Evolutionary conservation across 495 filamentous ascomycete species (phyloP), one percentile per base, ranked within the genome.

Genomic region (Penicillium lividum): DNA sequence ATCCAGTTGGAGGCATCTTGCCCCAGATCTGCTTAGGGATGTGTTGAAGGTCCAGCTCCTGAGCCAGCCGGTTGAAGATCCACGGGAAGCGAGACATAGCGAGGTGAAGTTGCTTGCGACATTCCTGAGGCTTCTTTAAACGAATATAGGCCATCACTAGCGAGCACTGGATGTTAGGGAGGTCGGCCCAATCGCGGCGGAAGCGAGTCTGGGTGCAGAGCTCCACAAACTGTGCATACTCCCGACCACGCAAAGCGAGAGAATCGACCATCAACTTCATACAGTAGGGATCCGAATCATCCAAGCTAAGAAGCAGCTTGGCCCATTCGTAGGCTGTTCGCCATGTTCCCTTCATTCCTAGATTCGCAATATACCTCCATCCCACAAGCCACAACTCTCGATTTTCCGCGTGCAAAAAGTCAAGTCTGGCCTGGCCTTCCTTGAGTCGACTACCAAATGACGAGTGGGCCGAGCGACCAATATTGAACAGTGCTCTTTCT

Each of bases 311-410:
- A 8, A 96, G 71, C 8, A 98, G 74, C 71, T 95, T 96, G 6
- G 88, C 82, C 91, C 93, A 99, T 71, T 98, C 95, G 47, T 92
- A 87, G 0, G 91, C 90, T 1, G 94, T 98, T 30, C 92, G 82
- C 80, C 90, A 96, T 13, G 93, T 97, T n/a, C 93, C 92, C 64
- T 94, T 92, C 81, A 90, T 87, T 9, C 88, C 81, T 9, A 98
- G 79, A 57, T 89, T 91, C 53, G 80, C 82, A 64, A 97, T 87
- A 61, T 96, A 96, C 60, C 92, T 85, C 80, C 88, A 94, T n/a
- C 84, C 87, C 25, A 91, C 89, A 45, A 97, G 84, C 85, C 86
- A 97, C 50, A 99, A 84, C 67, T 99, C 93, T 42, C 94, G 83
- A 67, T 97, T 98, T 71, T 94, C 92, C 8, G 84, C 84, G 28